phyloP scores from a whole-genome alignment of 2,329 filamentous ascomycete species.

The Tolypocladium guangdongense region DNA sequence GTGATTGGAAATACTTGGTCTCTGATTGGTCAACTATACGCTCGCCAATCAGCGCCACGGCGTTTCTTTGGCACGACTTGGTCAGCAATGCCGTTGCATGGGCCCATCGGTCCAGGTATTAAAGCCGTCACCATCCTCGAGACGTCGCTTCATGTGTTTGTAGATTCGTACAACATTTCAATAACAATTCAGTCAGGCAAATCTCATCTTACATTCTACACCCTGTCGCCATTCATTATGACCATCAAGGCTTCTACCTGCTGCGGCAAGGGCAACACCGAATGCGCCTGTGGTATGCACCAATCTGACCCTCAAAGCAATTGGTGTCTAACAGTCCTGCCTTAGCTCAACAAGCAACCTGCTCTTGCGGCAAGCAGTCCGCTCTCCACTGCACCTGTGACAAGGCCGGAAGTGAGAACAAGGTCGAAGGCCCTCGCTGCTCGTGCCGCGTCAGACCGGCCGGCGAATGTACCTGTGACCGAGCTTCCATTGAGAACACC shows the following conservation, averaged over 20 bases:
- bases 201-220: not conserved
- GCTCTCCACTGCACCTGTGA: conserved; percentile 81
- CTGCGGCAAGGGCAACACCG: conserved; percentile 41
- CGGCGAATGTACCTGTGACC: conserved; percentile 72
- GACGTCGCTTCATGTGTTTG: not conserved
- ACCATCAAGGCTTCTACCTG: conserved; percentile 36
- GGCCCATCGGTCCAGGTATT: conserved; percentile 4
- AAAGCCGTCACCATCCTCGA: conserved; percentile 5
- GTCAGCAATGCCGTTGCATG: conserved; percentile 1
- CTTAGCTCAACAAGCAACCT: conserved; percentile 54
- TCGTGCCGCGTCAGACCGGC: conserved; percentile 74
- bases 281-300: conserved; percentile 47
- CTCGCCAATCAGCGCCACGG: conserved; percentile 5
- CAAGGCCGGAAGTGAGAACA: conserved; percentile 68
- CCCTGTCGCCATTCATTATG: conserved; percentile 15
- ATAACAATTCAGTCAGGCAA: not conserved
- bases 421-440: conserved; percentile 60
- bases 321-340: not conserved
- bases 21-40: conserved; percentile 4
- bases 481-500: conserved; percentile 60
- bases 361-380: conserved; percentile 82
- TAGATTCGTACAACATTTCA: too few relatives aligned
- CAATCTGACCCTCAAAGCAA: not conserved
- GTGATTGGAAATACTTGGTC: conserved; percentile 7
- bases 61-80: not conserved